Base-by-base conservation (phyloP, 2,329 filamentous ascomycete species). In the Trichoderma breve region DNA sequence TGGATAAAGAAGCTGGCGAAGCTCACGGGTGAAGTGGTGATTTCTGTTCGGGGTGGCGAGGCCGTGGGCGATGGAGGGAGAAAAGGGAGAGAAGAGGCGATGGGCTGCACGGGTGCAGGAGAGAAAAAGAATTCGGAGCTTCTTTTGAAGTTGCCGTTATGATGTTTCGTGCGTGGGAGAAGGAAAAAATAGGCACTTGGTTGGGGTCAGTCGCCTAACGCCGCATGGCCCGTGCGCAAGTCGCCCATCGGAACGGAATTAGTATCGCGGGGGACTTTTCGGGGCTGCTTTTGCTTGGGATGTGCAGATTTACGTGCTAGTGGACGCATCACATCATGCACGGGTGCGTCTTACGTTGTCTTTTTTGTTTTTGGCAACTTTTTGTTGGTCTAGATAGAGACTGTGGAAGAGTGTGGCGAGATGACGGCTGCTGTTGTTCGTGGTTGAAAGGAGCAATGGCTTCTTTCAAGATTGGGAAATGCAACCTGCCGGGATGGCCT, bases 181-280 rank as follows among this genome's bases (percentile, higher is more conserved):
- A 72, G 57, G 58, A 72, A 72, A 72, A 72, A 72, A 72, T 34
- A 60, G 57, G 28, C 71, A 71, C 53, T 24, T 24, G 36, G 62
- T 70, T 72, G 71, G 71, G 71, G 71, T 72, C 71, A 72, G 68
- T 55, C 71, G 39, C 71, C 71, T 64, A 72, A 70, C 71, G 71
- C 32, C 64, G 47, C 39, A 43, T 72, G 71, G 71, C 51, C 71
- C 66, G 71, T 72, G 71, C 71, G 60, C 47, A 18, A 18, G 53
- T 26, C 51, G 43, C 43, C 62, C 60, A 57, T 64, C 70, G 70
- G 70, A 72, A 68, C 70, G 70, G 70, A 72, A 58, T 71, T 71
- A 71, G 53, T 71, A 66, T 65, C 61, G 69, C 69, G 69, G 69
- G 61, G 61, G 51, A 47, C 34, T 60, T 70, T 69, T 69, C 57